Percentiles rank a stretch among this genome's conserved stretches.
Evolutionary conservation across 176 grass and related monocot genomes (phyloP).

Genomic region (Puccinellia tenuiflora): DNA sequence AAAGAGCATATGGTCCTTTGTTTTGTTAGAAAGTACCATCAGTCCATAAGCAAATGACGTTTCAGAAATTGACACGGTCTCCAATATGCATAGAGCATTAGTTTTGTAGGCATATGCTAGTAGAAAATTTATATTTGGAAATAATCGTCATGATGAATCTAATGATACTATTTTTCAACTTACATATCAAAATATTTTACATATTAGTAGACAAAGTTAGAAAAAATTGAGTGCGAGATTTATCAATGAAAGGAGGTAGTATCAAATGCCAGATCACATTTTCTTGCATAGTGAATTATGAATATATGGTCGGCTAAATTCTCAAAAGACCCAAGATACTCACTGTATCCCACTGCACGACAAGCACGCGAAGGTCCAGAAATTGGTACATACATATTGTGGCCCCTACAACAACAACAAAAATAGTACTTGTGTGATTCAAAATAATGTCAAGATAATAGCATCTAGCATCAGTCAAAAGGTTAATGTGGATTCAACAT

Average conservation of each 20-base stretch:
- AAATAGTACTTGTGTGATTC: neutral
- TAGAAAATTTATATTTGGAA: neutral
- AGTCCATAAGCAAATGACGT: neutral
- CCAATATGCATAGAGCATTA: neutral
- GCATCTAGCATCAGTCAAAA: neutral
- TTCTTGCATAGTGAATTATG: neutral
- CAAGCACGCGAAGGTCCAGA: slow-evolving; percentile 89
- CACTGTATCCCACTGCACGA: slow-evolving; percentile 95
- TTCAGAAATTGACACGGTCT: neutral
- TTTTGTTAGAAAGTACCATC: neutral
- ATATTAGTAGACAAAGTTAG: neutral
- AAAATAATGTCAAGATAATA: slow-evolving; percentile 6
- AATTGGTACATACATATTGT: slow-evolving; percentile 94
- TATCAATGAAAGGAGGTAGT: neutral
- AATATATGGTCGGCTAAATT: neutral
- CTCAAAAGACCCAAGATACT: slow-evolving; percentile 40
- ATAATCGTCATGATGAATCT: neutral
- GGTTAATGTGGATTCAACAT: neutral
- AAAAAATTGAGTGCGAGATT: neutral
- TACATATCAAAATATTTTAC: neutral
- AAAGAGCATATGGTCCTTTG: neutral
- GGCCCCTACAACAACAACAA: slow-evolving; percentile 53
- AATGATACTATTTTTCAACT: neutral
- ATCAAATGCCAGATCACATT: neutral
- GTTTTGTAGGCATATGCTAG: neutral